phyloP scores from a whole-genome alignment of 192 early-diverging fungal species.

The Podila verticillata region DNA sequence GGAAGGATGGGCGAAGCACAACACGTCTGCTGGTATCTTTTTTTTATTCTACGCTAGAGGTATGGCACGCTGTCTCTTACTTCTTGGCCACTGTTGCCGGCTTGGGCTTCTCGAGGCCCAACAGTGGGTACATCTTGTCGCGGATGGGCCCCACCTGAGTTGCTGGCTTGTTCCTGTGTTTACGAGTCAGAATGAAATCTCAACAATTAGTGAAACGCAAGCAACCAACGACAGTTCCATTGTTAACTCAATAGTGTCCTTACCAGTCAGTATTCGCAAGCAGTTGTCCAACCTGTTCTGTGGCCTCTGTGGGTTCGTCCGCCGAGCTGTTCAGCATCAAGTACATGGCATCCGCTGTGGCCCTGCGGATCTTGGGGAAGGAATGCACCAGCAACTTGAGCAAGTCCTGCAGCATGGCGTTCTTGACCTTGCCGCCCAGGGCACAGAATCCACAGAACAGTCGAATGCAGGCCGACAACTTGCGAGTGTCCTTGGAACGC shows the following conservation, averaged over 20 bases:
- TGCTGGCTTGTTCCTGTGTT: constrained; percentile 56
- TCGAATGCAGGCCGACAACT: constrained; percentile 69
- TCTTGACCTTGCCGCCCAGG: constrained; percentile 52
- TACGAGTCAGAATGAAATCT: neutral
- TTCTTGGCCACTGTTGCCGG: neutral
- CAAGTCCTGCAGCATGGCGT: constrained; percentile 65
- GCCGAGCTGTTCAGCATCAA: constrained; percentile 64
- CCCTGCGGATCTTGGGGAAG: constrained; percentile 78
- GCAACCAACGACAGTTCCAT: neutral
- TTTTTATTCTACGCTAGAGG: too few species aligned
- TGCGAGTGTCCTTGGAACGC: constrained; percentile 65
- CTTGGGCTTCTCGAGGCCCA: constrained; percentile 40
- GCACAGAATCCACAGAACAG: constrained; percentile 65
- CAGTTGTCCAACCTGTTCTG: constrained; percentile 67
- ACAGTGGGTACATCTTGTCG: constrained; percentile 56
- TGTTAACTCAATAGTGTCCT: neutral
- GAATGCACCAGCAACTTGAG: constrained; percentile 76
- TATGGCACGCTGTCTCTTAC: neutral
- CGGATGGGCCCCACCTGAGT: constrained; percentile 53
- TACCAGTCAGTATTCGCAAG: constrained; percentile 76
- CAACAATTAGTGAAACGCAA: constrained; percentile 9
- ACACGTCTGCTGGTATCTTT: too few species aligned
- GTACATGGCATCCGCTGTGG: constrained; percentile 79
- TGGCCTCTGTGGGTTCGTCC: constrained; percentile 54
- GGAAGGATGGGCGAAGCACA: neutral